Conservation (phyloP, 2,329 filamentous ascomycete species). For the Onygenales sp. region DNA sequence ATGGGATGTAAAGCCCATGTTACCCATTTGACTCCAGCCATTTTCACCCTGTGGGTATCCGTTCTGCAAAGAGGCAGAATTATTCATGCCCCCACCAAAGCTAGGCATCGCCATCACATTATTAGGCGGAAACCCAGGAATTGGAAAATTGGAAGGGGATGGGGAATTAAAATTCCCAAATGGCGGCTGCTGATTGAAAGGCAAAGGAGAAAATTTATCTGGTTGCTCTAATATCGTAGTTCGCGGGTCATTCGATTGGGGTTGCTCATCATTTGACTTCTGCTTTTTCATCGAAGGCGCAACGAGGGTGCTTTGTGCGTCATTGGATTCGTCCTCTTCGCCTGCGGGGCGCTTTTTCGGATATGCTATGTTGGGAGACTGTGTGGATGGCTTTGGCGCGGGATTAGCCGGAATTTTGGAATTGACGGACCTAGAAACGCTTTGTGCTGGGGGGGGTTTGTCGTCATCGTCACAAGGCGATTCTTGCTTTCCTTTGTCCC, state of each 20-base stretch:
- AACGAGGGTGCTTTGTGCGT: constrained; percentile 43
- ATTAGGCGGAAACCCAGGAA: constrained; percentile 26
- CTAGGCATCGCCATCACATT: constrained; percentile 24
- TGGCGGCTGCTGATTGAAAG: constrained; percentile 28
- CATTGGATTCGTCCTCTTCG: constrained; percentile 48
- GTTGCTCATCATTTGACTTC: constrained; percentile 30
- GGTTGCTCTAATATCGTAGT: constrained; percentile 7
- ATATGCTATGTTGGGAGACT: constrained; percentile 23
- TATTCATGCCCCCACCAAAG: constrained; percentile 27
- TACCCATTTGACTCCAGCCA: constrained; percentile 38
- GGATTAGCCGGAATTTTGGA: neutral
- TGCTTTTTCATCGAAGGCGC: constrained; percentile 32
- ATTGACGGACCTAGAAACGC: constrained; percentile 12
- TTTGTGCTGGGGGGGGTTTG: constrained; percentile 5
- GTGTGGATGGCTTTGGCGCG: constrained; percentile 18
- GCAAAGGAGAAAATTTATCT: constrained; percentile 12
- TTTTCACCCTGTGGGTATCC: constrained; percentile 23
- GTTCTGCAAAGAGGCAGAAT: constrained; percentile 25
- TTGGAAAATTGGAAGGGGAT: constrained; percentile 21
- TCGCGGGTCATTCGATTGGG: neutral
- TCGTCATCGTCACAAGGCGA: constrained; percentile 8
- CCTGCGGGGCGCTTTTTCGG: constrained; percentile 78
- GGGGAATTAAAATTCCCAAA: constrained; percentile 23
- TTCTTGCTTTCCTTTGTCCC: constrained; percentile 23
- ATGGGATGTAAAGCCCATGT: constrained; percentile 21